Evolutionary conservation across 768 basidiomycete species (phyloP), one percentile per base, ranked within the genome.

Genomic region (Imleria badia): DNA sequence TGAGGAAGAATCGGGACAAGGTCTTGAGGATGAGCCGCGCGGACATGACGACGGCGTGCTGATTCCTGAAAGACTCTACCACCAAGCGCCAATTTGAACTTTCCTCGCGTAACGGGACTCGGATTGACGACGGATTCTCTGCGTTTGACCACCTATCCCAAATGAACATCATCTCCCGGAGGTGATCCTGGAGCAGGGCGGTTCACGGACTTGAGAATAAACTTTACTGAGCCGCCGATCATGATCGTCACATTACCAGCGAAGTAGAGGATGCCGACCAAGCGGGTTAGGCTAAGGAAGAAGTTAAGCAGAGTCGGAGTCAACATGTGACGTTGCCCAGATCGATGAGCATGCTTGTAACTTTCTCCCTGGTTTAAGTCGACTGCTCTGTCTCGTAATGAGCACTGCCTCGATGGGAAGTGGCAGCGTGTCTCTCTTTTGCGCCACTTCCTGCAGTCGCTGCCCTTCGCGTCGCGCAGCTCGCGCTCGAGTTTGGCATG

Each of bases 221-320:
- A 55, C 20, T 46, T 56, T 34, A 61, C 72, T 0, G 60, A 65
- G 3, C 71, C 71, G 8, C n/a, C n/a, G n/a, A n/a, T n/a, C n/a
- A n/a, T n/a, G n/a, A 72, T 61, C 3, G 60, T 55, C 14, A 61
- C 46, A 42, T 63, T 60, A 23, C n/a, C n/a, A n/a, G 72, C 60
- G 10, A 68, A 34, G n/a, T 72, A 70, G 11, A 74, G 11, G 20
- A 74, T 71, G 10, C 72, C 73, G 3, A 73, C 30, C 0, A 68
- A 29, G 45, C n/a, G n/a, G n/a, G n/a, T n/a, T n/a, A n/a, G n/a
- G n/a, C n/a, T n/a, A n/a, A n/a, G n/a, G n/a, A n/a, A n/a, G n/a
- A n/a, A n/a, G 73, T 69, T 29, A 69, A n/a, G n/a, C 58, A 9
- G 62, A 49, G 13, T 45, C 35, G n/a, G 45, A 54, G 40, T 34